These are phyloP conservation scores for Moesziomyces parantarcticus DNA, from an alignment of 1,284 basidiomycete species.

Conservation along the genomic window DNA sequence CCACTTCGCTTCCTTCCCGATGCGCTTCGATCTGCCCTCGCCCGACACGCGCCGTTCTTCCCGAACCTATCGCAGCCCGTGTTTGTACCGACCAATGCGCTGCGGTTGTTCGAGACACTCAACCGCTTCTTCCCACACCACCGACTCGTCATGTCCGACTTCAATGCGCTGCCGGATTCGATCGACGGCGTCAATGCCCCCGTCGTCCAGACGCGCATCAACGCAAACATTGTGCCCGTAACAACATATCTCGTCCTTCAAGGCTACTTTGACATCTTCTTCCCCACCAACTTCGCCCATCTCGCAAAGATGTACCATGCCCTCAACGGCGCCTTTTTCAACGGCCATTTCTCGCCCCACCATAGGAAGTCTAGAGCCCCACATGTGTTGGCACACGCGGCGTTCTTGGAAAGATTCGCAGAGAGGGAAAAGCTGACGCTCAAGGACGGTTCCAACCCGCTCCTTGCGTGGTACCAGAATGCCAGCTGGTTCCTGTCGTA, in stretches of 20 bases:
- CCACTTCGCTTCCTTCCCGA: slow-evolving; percentile 75
- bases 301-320: slow-evolving; percentile 69
- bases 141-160: slow-evolving; percentile 91
- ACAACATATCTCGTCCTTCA: slow-evolving; percentile 90
- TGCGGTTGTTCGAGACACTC: slow-evolving; percentile 85
- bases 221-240: slow-evolving; percentile 81
- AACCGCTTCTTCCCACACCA: slow-evolving; percentile 87
- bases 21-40: slow-evolving; percentile 53
- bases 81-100: slow-evolving; percentile 91
- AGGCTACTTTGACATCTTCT: slow-evolving; percentile 99
- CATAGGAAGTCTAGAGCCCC: slow-evolving; percentile 15
- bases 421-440: slow-evolving; percentile 77
- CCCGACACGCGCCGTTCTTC: slow-evolving; percentile 73
- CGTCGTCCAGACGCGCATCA: slow-evolving; percentile 93
- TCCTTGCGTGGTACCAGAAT: slow-evolving; percentile 87
- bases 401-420: slow-evolving; percentile 85
- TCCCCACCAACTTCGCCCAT: slow-evolving; percentile 90
- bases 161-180: slow-evolving; percentile 85
- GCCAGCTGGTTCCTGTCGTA: slow-evolving; percentile 73
- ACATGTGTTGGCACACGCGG: slow-evolving; percentile 72
- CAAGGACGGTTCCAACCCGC: slow-evolving; percentile 83
- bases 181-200: slow-evolving; percentile 86
- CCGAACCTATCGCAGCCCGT: slow-evolving; percentile 91
- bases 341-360: slow-evolving; percentile 4
- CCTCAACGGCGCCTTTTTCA: slow-evolving; percentile 9